Percentiles rank a stretch among this genome's conserved stretches.
Evolutionary conservation across 140 eudicot species (phyloP).

Genomic region (Stevia rebaudiana): DNA sequence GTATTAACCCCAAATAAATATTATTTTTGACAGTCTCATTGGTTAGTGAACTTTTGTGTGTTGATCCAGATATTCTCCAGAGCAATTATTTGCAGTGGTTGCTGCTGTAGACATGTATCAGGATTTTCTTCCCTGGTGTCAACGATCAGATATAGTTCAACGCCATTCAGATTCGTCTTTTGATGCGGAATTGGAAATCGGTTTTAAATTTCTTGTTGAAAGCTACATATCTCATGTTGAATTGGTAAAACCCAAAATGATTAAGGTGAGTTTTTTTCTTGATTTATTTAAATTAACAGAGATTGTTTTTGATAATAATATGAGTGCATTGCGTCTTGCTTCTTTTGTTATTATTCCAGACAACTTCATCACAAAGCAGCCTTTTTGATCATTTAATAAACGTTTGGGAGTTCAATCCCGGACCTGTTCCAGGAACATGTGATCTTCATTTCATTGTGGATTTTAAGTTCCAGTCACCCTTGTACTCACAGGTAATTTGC

Average conservation of each 20-base stretch:
- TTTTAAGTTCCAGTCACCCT: slow-evolving; percentile 91
- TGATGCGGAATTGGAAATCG: slow-evolving; percentile 94
- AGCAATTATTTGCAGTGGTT: slow-evolving; percentile 87
- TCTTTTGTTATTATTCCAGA: slow-evolving; percentile 41
- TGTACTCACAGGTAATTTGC: slow-evolving; percentile 72
- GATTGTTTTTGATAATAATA: neutral
- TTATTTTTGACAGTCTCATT: neutral
- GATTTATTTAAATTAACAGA: neutral
- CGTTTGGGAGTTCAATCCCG: slow-evolving; percentile 87
- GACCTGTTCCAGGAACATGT: slow-evolving; percentile 82
- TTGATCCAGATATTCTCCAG: slow-evolving; percentile 70
- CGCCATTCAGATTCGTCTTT: slow-evolving; percentile 79
- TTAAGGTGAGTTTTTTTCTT: slow-evolving; percentile 51
- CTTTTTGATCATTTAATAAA: slow-evolving; percentile 96
- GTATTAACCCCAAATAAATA: neutral
- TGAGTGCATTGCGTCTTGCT: slow-evolving; percentile 2
- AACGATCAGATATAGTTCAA: slow-evolving; percentile 71
- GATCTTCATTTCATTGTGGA: slow-evolving; percentile 84
- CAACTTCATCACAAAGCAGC: slow-evolving; percentile 74
- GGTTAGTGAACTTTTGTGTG: slow-evolving; percentile 1
- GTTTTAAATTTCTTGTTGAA: slow-evolving; percentile 91
- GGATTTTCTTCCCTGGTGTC: slow-evolving; percentile 98
- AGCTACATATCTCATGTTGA: slow-evolving; percentile 88
- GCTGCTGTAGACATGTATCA: slow-evolving; percentile 96
- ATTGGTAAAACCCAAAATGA: slow-evolving; percentile 49